These are phyloP conservation scores for Diaporthe caulivora DNA, from an alignment of 2,329 filamentous ascomycete genomes.

Conservation along the genomic window DNA sequence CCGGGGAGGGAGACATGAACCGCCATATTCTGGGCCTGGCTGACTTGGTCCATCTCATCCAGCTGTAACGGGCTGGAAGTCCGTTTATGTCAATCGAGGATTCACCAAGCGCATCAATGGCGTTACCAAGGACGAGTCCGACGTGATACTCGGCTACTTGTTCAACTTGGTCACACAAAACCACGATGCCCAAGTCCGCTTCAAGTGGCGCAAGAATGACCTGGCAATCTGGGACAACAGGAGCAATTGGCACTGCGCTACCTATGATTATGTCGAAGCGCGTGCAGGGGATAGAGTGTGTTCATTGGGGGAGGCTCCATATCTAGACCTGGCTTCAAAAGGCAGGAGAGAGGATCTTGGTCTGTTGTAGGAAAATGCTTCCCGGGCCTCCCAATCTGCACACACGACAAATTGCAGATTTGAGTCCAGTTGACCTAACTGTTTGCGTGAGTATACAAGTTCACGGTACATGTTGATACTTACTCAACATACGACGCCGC, in stretches of 20 bases:
- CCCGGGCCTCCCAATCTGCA: too few relatives aligned
- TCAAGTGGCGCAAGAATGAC: constrained; percentile 65
- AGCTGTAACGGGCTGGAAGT: constrained; percentile 69
- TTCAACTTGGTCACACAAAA: constrained; percentile 64
- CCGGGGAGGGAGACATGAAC: too few relatives aligned
- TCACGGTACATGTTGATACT: background rate
- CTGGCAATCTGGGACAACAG: constrained; percentile 76
- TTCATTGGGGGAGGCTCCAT: constrained; percentile 58
- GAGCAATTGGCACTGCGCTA: constrained; percentile 64
- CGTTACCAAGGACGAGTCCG: constrained; percentile 65
- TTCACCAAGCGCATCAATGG: constrained; percentile 69
- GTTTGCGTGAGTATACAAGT: background rate
- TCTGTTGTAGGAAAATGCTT: constrained; percentile 40
- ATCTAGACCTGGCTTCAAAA: constrained; percentile 53
- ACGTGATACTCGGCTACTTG: constrained; percentile 62
- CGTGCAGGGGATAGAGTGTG: constrained; percentile 57
- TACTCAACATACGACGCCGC: background rate
- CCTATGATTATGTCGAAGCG: constrained; percentile 68
- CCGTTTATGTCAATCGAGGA: constrained; percentile 62
- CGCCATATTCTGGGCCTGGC: background rate
- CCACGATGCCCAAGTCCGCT: constrained; percentile 69
- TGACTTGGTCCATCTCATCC: background rate
- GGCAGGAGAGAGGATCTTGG: constrained; percentile 52
- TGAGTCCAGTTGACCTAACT: background rate
- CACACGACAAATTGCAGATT: too few relatives aligned